Evolutionary conservation across 2,329 filamentous ascomycete species (phyloP).

Genomic region (Cladophialophora immunda): DNA sequence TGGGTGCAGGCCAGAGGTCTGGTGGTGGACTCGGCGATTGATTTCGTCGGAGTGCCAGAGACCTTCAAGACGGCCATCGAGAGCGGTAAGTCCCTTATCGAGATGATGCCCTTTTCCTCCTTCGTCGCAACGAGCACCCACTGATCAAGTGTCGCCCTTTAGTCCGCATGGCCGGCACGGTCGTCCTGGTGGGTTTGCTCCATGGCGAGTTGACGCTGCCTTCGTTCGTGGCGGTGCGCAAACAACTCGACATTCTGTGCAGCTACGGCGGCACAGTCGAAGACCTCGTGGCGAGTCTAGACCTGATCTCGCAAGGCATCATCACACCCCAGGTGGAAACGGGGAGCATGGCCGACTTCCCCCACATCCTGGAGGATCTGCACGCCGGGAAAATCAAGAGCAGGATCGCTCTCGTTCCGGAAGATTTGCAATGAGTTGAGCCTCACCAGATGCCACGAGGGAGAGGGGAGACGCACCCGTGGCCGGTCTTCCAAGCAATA

Average conservation of each 20-base stretch:
- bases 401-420: constrained; percentile 31
- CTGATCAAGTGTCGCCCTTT: neutral
- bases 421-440: constrained; percentile 3
- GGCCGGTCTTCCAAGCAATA: neutral
- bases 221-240: constrained; percentile 15
- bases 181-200: constrained; percentile 31
- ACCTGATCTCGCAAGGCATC: constrained; percentile 26
- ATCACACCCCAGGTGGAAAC: constrained; percentile 29
- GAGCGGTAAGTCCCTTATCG: constrained; percentile 17
- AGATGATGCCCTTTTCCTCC: too few relatives aligned
- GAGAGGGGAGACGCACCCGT: too few relatives aligned
- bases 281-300: constrained; percentile 25
- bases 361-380: constrained; percentile 26
- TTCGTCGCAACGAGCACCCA: neutral
- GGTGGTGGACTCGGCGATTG: constrained; percentile 29
- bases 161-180: constrained; percentile 30
- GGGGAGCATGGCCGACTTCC: constrained; percentile 28
- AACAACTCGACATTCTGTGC: constrained; percentile 28
- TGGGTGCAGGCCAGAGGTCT: constrained; percentile 15
- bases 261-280: constrained; percentile 30
- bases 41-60: constrained; percentile 29
- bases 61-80: constrained; percentile 28
- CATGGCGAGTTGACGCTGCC: constrained; percentile 11
- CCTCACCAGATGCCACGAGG: too few relatives aligned
- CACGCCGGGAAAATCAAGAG: constrained; percentile 32